These are phyloP conservation scores for Citrus mangshanensis DNA, from an alignment of 345 rosid genomes.

Conservation along the genomic window DNA sequence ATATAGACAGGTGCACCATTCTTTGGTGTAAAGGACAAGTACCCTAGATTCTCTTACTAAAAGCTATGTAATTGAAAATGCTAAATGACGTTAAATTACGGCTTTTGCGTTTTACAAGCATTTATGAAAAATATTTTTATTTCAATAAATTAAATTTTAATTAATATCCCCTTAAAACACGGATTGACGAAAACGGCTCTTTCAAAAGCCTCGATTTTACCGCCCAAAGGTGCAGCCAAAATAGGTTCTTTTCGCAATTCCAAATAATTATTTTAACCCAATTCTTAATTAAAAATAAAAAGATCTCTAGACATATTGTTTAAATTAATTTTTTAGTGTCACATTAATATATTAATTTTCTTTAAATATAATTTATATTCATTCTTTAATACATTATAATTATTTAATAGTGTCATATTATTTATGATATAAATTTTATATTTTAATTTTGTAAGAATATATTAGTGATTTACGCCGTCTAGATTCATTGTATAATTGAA, in stretches of 20 bases:
- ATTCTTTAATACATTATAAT: too few species aligned
- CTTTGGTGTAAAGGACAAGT: not conserved
- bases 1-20: not conserved
- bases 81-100: not conserved
- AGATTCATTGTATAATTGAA: not conserved
- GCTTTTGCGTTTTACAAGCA: constrained; percentile 6
- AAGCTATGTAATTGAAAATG: not conserved
- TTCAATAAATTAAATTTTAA: not conserved
- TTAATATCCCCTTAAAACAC: not conserved
- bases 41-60: constrained; percentile 15
- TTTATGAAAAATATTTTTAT: not conserved
- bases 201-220: constrained; percentile 12
- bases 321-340: not conserved
- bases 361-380: too few species aligned
- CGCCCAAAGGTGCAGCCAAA: constrained; percentile 3
- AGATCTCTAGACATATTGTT: not conserved
- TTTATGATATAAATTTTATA: too few species aligned
- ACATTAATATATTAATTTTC: too few species aligned
- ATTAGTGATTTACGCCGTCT: not conserved
- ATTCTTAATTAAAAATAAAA: not conserved
- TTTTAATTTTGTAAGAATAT: too few species aligned
- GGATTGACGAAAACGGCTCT: constrained; percentile 3
- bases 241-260: not conserved
- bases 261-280: not conserved
- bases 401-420: too few species aligned